Evolutionary conservation across 371 early-diverging fungal genomes (phyloP).

Genomic region (Mortierella sp.): DNA sequence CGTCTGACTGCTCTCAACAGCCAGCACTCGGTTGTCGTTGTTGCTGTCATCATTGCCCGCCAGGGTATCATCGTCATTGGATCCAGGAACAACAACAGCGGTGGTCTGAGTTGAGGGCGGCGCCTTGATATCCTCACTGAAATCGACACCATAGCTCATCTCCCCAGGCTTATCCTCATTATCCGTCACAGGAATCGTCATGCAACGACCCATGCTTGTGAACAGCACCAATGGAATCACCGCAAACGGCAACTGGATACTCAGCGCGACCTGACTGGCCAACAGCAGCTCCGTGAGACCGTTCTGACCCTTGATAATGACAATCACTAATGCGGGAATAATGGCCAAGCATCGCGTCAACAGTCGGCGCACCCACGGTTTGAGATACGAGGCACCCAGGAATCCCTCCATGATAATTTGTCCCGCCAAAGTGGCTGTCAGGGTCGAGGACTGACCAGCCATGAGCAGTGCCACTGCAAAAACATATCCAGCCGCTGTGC

Average conservation of each 20-base stretch:
- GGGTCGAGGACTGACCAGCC: constrained; percentile 82
- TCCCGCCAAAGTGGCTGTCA: constrained; percentile 90
- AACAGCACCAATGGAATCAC: constrained; percentile 82
- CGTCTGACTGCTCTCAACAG: neutral
- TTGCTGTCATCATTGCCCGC: no score
- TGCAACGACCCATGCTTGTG: constrained; percentile 61
- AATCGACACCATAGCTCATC: constrained; percentile 22
- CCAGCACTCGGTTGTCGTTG: neutral
- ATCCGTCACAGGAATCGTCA: constrained; percentile 52
- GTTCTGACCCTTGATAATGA: constrained; percentile 69
- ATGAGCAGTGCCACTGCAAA: constrained; percentile 84
- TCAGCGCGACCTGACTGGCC: constrained; percentile 82
- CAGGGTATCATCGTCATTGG: no score
- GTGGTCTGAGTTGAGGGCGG: neutral
- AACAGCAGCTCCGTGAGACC: constrained; percentile 76
- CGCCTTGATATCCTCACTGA: constrained; percentile 7
- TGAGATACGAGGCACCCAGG: constrained; percentile 71
- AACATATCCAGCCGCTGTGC: constrained; percentile 71
- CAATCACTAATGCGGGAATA: constrained; percentile 80
- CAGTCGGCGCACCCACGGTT: constrained; percentile 79
- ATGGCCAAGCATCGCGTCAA: constrained; percentile 79
- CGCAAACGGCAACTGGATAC: constrained; percentile 84
- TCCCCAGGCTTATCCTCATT: constrained; percentile 43
- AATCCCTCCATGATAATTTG: constrained; percentile 90
- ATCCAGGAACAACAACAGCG: neutral